Conservation (phyloP, 495 filamentous ascomycete species). For the Antarctomyces pellizariae region DNA sequence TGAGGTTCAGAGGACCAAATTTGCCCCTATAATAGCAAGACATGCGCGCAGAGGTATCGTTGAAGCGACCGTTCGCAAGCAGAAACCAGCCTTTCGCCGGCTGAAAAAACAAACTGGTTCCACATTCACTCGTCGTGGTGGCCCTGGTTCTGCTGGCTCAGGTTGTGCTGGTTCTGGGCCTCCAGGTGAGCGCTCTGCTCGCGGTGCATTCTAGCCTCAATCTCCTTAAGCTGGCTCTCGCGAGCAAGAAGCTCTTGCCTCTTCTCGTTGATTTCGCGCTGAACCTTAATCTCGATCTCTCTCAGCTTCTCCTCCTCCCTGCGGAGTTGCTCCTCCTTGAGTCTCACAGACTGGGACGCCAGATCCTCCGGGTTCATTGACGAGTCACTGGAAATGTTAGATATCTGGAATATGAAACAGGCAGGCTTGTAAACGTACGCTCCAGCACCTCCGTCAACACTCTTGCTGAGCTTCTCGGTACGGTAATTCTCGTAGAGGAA, state of each 20-base stretch:
- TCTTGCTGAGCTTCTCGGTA: constrained; percentile 99
- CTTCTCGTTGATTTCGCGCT: constrained; percentile 99
- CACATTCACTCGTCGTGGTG: constrained; percentile 7
- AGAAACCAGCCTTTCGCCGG: constrained; percentile 3
- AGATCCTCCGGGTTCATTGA: constrained; percentile 96
- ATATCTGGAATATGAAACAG: constrained; percentile 1
- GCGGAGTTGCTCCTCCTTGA: constrained; percentile 97
- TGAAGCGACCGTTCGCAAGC: no score
- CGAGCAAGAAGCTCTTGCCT: constrained; percentile 92
- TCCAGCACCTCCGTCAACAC: constrained; percentile 72
- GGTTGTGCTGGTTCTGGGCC: constrained; percentile 20
- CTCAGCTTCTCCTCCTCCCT: constrained; percentile 98
- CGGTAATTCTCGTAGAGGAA: constrained; percentile 99
- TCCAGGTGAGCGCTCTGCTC: constrained; percentile 21
- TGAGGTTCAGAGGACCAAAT: no score
- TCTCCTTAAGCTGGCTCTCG: constrained; percentile 94
- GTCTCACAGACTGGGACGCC: constrained; percentile 83
- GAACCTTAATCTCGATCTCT: constrained; percentile 97
- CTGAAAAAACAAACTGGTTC: constrained; percentile 3
- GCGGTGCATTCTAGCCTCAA: constrained; percentile 39
- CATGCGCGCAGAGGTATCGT: no score
- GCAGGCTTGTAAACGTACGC: constrained; percentile 36
- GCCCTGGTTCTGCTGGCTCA: background rate
- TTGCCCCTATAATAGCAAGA: no score
- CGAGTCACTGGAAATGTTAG: constrained; percentile 34